Evolutionary conservation across 2,329 filamentous ascomycete genomes (phyloP), one percentile per base, ranked within the genome.

Genomic region (Atkinsonella hypoxylon): DNA sequence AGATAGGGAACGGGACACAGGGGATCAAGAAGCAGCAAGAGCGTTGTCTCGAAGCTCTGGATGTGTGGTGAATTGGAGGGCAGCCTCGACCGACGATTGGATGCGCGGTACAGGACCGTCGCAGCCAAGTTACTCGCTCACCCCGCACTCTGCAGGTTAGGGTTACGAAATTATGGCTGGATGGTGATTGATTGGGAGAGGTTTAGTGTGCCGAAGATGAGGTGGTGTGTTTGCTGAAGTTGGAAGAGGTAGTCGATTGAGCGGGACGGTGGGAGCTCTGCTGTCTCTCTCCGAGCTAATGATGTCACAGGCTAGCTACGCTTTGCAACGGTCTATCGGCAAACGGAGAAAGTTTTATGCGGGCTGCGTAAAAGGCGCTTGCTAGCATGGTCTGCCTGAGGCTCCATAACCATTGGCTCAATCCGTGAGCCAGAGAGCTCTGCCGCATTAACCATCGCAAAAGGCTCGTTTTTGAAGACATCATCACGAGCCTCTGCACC

Each of bases 391-490:
- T 1, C 13, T n/a, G 57, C 56, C 56, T 64, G 43, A 68, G 65
- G 65, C 64, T 41, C 0, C n/a, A 34, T 53, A 10, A 20, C 13
- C 10, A 15, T 46, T 41, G 62, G 64, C 58, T 64, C 59, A 63
- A 66, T 58, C 60, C 62, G 60, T 58, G 60, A 53, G 54, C 50
- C 54, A 47, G 54, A 50, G 59, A 63, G 61, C 59, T 56, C 61
- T 59, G 58, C 43, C 54, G 50, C 49, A 54, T 49, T 54, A 56
- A 55, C 53, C 48, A 54, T 59, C 60, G 64, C 68, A 68, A 70
- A 70, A 68, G 63, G 64, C 67, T 69, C 67, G 64, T 66, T 61
- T 58, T 59, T 57, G 12, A 62, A 63, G 57, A 62, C 63, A 64
- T 61, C 59, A 45, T 31, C 36, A 32, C 42, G 34, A 48, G 17